Conservation (phyloP, 202 grass and related monocot species). For the Setaria viridis region DNA sequence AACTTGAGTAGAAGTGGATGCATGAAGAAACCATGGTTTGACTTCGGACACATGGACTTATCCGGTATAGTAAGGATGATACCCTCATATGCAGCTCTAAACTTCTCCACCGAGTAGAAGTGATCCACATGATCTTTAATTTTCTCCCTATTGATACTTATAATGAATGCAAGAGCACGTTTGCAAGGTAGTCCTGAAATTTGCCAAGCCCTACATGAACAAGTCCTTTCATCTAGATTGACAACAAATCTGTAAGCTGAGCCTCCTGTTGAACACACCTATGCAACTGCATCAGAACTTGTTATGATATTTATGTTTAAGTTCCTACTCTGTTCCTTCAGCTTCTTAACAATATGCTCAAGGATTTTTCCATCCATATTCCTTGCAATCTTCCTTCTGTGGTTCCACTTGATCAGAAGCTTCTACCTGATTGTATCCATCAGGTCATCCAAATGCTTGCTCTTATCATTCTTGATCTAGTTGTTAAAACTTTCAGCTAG, state of each 20-base stretch:
- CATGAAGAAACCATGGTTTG: background rate
- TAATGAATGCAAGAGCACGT: background rate
- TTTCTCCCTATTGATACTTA: background rate
- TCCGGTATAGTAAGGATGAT: background rate
- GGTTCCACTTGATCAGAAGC: background rate
- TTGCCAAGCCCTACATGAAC: background rate
- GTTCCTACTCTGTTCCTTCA: background rate
- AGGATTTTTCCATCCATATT: background rate
- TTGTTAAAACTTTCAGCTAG: background rate
- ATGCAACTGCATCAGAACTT: background rate
- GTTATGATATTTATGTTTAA: background rate
- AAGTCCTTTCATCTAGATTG: background rate
- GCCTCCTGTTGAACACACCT: background rate
- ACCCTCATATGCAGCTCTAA: background rate
- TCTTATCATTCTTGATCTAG: background rate
- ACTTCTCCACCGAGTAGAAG: background rate
- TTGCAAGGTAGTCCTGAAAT: background rate
- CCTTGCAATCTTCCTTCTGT: background rate
- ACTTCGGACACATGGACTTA: background rate
- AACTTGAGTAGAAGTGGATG: background rate
- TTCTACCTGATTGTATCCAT: background rate
- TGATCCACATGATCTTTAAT: background rate
- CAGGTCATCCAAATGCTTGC: background rate
- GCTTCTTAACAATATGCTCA: background rate
- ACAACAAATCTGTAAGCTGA: background rate